phyloP scores from a whole-genome alignment of 1,284 basidiomycete species.

The Tetrapyrgos nigripes region DNA sequence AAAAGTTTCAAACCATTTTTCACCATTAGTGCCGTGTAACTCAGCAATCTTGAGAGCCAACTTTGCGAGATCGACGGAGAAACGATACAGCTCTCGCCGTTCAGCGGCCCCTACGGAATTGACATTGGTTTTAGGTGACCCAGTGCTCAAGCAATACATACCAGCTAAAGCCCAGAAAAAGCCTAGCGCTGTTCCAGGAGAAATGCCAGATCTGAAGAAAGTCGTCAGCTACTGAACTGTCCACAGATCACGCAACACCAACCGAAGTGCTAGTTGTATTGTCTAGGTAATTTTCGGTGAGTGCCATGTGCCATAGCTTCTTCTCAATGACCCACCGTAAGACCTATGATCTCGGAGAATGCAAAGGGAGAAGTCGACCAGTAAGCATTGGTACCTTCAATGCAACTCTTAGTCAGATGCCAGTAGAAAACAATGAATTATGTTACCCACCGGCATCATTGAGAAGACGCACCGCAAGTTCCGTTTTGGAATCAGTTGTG shows the following conservation, averaged over 20 bases:
- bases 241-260: constrained; percentile 14
- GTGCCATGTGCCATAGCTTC: background rate
- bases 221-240: constrained; percentile 1
- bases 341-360: constrained; percentile 66
- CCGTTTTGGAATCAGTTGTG: constrained; percentile 59
- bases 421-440: background rate
- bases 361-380: constrained; percentile 64
- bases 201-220: constrained; percentile 61
- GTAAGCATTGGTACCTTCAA: constrained; percentile 66
- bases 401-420: constrained; percentile 13
- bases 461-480: constrained; percentile 66
- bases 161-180: constrained; percentile 77
- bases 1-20: constrained; percentile 62
- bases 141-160: constrained; percentile 26
- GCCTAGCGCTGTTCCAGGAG: constrained; percentile 67
- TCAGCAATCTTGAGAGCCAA: constrained; percentile 70
- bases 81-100: constrained; percentile 63
- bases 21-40: constrained; percentile 62
- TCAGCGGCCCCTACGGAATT: constrained; percentile 59
- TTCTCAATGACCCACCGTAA: constrained; percentile 55
- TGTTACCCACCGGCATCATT: constrained; percentile 64
- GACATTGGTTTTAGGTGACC: constrained; percentile 9
- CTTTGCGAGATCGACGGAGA: constrained; percentile 71
- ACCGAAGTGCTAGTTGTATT: constrained; percentile 69
- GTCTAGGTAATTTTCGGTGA: constrained; percentile 45